Evolutionary conservation across 495 filamentous ascomycete species (phyloP), one percentile per base, ranked within the genome.

Genomic region (Penicillium maclennaniae): DNA sequence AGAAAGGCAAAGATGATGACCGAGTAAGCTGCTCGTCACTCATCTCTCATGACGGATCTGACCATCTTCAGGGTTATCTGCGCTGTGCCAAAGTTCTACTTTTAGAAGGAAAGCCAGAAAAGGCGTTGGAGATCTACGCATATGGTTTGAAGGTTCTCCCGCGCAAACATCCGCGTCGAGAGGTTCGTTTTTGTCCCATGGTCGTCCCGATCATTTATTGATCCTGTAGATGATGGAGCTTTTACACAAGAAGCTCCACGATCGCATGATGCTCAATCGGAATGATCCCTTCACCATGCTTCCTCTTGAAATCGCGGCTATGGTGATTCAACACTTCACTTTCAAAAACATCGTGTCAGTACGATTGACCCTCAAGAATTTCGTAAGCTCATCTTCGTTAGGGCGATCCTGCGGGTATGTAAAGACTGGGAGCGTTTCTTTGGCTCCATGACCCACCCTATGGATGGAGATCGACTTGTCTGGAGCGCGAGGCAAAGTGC

Each of bases 51-150:
- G 23, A 19, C 27, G 7, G 23, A 14, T 21, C 39, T 56, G 6
- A 50, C 27, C 38, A 46, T 54, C 6, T 39, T 6, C 31, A 83
- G 79, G 86, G 86, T 20, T 87, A 88, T 67, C 67, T 88, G 12
- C 80, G 84, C n/a, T 76, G 79, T 19, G 86, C 76, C 7, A 83
- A 84, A 55, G 68, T 83, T 4, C 72, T 89, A 6, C 66, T 82
- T 16, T 66, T 84, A 41, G 73, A 80, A 56, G 74, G 74, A 4
- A 84, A 77, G 51, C 61, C 67, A 7, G 68, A 76, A 6, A 73
- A 76, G 28, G 86, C 85, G 4, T 55, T 80, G 15, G 69, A 76
- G n/a, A 70, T 87, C 1, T 88, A 87, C 58, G 66, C 71, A n/a
- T 82, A 81, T 62, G 86, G 79, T 6, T 60, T 86, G 37, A 73